Percentiles rank a stretch among this genome's conserved stretches.
phyloP scores from a whole-genome alignment of 1,284 basidiomycete species.

The Marasmius sp. region DNA sequence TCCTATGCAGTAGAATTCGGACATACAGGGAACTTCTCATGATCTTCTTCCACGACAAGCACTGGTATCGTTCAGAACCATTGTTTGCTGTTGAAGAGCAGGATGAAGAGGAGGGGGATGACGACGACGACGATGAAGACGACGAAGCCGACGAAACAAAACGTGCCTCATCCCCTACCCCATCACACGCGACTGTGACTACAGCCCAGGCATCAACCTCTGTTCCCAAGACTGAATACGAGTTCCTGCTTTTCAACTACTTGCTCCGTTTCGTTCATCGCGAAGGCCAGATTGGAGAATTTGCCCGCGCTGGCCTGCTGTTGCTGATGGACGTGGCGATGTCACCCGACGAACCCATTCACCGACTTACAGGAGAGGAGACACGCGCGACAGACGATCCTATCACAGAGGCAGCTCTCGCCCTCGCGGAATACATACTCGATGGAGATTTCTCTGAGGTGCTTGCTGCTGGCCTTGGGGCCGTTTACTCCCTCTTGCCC shows the following conservation, averaged over 20 bases:
- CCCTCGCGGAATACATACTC: slow-evolving; percentile 90
- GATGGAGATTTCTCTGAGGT: slow-evolving; percentile 98
- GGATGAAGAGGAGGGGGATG: slow-evolving; percentile 57
- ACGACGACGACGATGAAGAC: slow-evolving; percentile 34
- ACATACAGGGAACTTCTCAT: slow-evolving; percentile 89
- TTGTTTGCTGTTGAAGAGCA: slow-evolving; percentile 69
- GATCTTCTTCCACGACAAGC: slow-evolving; percentile 95
- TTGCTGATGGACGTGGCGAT: slow-evolving; percentile 95
- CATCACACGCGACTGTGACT: slow-evolving; percentile 61
- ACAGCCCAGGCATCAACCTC: slow-evolving; percentile 39
- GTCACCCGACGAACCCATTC: slow-evolving; percentile 61
- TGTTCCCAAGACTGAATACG: slow-evolving; percentile 77
- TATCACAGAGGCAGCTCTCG: slow-evolving; percentile 78
- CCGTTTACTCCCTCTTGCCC: slow-evolving; percentile 90
- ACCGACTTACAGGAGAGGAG: slow-evolving; percentile 36
- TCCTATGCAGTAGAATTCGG: slow-evolving; percentile 86
- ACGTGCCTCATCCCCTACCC: slow-evolving; percentile 51
- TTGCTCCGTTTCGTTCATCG: slow-evolving; percentile 94
- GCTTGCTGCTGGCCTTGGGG: slow-evolving; percentile 89
- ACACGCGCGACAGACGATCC: slow-evolving; percentile 51
- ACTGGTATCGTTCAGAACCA: slow-evolving; percentile 74
- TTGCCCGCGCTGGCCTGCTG: slow-evolving; percentile 87
- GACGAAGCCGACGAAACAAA: slow-evolving; percentile 22
- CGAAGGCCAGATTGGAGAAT: slow-evolving; percentile 92
- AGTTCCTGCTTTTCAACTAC: slow-evolving; percentile 94